Percentiles rank a stretch among this genome's conserved stretches.
These are phyloP conservation scores for Russula foetens DNA, from an alignment of 768 basidiomycete species.

Conservation along the genomic window DNA sequence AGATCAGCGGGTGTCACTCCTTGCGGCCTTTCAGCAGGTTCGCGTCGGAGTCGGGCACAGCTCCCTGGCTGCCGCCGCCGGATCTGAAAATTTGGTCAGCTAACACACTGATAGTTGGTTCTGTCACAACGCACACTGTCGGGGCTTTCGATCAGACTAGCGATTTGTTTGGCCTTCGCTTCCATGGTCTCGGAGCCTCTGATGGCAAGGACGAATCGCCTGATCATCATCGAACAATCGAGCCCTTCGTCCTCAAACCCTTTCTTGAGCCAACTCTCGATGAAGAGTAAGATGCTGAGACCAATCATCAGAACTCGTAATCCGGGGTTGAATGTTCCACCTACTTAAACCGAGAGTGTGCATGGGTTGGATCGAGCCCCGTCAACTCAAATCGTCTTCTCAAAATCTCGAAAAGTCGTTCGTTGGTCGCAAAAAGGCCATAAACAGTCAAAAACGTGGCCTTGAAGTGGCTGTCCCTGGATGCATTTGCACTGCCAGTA, in stretches of 20 bases:
- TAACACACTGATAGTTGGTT: neutral
- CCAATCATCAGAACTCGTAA: neutral
- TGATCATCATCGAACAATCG: neutral
- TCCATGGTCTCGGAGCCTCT: conserved; percentile 3
- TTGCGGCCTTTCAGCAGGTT: neutral
- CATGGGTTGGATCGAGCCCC: neutral
- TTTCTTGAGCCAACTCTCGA: conserved; percentile 11
- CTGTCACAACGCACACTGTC: neutral
- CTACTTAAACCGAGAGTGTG: neutral
- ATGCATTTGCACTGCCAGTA: neutral
- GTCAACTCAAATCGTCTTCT: conserved; percentile 4
- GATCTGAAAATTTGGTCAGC: neutral
- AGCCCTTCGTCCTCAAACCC: conserved; percentile 9
- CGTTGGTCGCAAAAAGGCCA: conserved; percentile 3
- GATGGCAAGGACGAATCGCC: neutral
- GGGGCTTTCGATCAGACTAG: neutral
- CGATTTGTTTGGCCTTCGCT: neutral
- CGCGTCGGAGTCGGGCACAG: neutral
- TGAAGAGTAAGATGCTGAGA: conserved; percentile 7
- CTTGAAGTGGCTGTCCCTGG: neutral
- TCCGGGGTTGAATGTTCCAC: neutral
- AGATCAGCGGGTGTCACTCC: neutral
- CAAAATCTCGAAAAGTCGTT: conserved; percentile 1
- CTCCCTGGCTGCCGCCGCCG: neutral
- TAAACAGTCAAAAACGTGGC: conserved; percentile 4